Base-by-base conservation (phyloP, 148 eudicot species). In the Dysphania ambrosioides region DNA sequence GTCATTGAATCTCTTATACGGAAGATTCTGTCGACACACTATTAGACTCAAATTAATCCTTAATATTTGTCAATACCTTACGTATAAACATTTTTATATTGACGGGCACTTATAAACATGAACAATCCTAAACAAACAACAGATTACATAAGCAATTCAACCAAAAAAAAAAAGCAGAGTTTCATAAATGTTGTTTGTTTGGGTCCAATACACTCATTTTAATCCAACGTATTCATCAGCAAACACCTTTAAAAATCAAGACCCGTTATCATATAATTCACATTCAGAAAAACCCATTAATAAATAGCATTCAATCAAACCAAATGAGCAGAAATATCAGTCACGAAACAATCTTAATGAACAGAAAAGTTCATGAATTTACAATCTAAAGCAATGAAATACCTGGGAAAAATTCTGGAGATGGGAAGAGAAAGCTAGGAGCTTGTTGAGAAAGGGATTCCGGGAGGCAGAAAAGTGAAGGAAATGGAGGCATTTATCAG, bases 341-440 rank as follows among this genome's bases (percentile, higher is more conserved):
- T n/a, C n/a, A n/a, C n/a, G n/a, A n/a, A n/a, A n/a, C n/a, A n/a
- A n/a, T n/a, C n/a, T n/a, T n/a, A n/a, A n/a, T n/a, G n/a, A n/a
- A n/a, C 8, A 60, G 7, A 18, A 8, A 13, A 51, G 63, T 24
- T 19, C 36, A 12, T 44, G 12, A 30, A 2, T n/a, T n/a, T n/a
- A n/a, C n/a, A n/a, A n/a, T n/a, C n/a, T n/a, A 47, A 11, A 44
- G 12, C n/a, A 26, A 23, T 26, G 21, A 61, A 0, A 82, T 2
- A 90, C 98, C 97, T 90, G 91, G 57, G 81, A 79, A 81, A 86
- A 83, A 57, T 77, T 70, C 11, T 81, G 87, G 55, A 87, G 66
- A 10, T 85, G 77, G 42, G 90, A 85, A 40, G 90, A 79, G 32
- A 91, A 71, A 71, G 90, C 79, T 6, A 84, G 62, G 24, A 90